Conservation (phyloP, 352 stramenopile genomes). For the Lagenidium sp. region DNA sequence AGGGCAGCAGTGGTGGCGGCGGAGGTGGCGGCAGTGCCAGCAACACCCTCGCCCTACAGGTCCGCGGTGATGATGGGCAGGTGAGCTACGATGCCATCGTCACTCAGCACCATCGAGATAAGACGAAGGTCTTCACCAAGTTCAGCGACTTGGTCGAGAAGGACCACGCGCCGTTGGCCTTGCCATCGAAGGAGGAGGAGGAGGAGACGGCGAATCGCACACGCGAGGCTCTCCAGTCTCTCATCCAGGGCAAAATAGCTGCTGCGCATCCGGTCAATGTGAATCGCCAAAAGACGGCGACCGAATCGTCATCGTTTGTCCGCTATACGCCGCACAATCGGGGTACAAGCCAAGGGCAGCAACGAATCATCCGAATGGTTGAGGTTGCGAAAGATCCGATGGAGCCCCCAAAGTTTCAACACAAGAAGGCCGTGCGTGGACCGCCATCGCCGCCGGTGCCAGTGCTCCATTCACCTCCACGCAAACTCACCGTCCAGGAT, state of each 20-base stretch:
- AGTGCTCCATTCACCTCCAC: conserved; percentile 89
- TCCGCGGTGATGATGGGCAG: conserved; percentile 86
- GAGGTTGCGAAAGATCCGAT: conserved; percentile 98
- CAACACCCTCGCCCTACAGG: conserved; percentile 86
- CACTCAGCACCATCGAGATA: conserved; percentile 93
- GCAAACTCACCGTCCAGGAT: conserved; percentile 89
- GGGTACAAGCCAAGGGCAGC: conserved; percentile 45
- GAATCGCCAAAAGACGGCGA: conserved; percentile 86
- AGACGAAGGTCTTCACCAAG: conserved; percentile 92
- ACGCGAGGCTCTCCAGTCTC: conserved; percentile 78
- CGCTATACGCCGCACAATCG: conserved; percentile 82
- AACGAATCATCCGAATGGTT: conserved; percentile 99
- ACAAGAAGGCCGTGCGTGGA: conserved; percentile 94
- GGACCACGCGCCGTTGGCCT: conserved; percentile 51
- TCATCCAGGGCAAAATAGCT: conserved; percentile 90
- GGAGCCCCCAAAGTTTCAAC: conserved; percentile 98
- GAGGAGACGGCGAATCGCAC: conserved; percentile 60
- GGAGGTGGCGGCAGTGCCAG: conserved; percentile 2
- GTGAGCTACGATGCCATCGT: conserved; percentile 96
- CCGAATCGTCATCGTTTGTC: conserved; percentile 76
- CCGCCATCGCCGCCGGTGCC: conserved; percentile 86
- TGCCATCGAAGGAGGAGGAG: conserved; percentile 54
- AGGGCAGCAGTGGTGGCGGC: conserved; percentile 33
- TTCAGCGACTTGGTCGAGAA: conserved; percentile 92
- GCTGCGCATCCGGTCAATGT: conserved; percentile 67